phyloP scores from a whole-genome alignment of 306 rosid species.

The Prunus dulcis region DNA sequence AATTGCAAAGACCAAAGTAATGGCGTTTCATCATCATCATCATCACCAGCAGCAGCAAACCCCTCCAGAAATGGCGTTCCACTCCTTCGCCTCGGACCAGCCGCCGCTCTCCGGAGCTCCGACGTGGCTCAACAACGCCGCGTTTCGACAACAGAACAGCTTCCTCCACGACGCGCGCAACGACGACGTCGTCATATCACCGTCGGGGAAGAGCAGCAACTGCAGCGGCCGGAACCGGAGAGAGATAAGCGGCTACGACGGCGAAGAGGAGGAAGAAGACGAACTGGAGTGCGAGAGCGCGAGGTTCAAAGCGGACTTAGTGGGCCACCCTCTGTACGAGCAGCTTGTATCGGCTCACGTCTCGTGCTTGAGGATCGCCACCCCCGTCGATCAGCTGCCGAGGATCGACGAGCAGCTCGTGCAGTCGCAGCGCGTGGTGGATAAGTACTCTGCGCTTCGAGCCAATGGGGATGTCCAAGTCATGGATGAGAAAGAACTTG shows the following conservation, averaged over 20 bases:
- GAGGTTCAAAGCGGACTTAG: conserved; percentile 59
- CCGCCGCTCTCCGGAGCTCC: conserved; percentile 31
- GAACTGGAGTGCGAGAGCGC: conserved; percentile 28
- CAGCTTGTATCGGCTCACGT: conserved; percentile 85
- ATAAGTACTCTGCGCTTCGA: conserved; percentile 52
- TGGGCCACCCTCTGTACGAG: conserved; percentile 87
- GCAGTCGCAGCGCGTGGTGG: conserved; percentile 67
- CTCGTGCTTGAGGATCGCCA: conserved; percentile 82
- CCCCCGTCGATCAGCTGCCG: conserved; percentile 90
- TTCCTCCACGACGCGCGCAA: conserved; percentile 35
- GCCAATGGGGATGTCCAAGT: conserved; percentile 13
- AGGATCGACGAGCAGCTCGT: conserved; percentile 78
- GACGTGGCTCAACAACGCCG: conserved; percentile 57
- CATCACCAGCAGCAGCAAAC: conserved; percentile 25
- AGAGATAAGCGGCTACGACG: conserved; percentile 15
- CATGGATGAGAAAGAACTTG: conserved; percentile 67
- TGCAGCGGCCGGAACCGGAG: conserved; percentile 27
- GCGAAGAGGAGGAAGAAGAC: conserved; percentile 16
- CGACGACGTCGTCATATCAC: conserved; percentile 24
- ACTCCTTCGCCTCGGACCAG: conserved; percentile 39
- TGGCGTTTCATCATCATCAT: conserved; percentile 61
- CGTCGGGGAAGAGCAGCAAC: conserved; percentile 24
- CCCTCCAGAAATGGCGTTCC: conserved; percentile 52
- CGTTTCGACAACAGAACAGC: conserved; percentile 47
- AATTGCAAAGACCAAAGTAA: conserved; percentile 1